phyloP scores from a whole-genome alignment of 805 yeast genomes.

The Brettanomyces custersianus region DNA sequence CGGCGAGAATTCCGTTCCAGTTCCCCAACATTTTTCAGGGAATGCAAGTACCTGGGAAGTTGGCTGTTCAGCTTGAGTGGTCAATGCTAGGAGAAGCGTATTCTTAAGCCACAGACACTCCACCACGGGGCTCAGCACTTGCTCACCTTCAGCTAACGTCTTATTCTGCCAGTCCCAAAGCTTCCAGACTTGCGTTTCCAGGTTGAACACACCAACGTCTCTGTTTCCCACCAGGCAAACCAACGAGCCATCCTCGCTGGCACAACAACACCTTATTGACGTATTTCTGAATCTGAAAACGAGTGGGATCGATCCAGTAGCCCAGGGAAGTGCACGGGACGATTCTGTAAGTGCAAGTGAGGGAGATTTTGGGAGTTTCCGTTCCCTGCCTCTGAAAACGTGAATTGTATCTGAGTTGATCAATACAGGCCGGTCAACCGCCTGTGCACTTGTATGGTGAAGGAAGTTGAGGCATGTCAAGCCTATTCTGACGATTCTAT shows the following conservation, averaged over 20 bases:
- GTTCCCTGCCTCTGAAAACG: conserved; percentile 20
- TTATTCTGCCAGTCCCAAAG: conserved; percentile 26
- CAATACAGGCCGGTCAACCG: conserved; percentile 32
- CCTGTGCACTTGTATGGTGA: conserved; percentile 14
- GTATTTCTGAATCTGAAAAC: conserved; percentile 34
- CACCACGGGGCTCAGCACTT: background rate
- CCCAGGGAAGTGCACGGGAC: conserved; percentile 28
- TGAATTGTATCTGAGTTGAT: conserved; percentile 30
- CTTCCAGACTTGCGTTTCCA: conserved; percentile 38
- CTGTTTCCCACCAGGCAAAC: conserved; percentile 40
- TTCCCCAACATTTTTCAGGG: conserved; percentile 17
- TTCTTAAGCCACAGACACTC: conserved; percentile 30
- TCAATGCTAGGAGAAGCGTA: conserved; percentile 22
- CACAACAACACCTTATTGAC: conserved; percentile 32
- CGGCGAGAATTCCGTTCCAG: conserved; percentile 16
- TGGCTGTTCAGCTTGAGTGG: conserved; percentile 13
- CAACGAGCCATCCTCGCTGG: conserved; percentile 38
- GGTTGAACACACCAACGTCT: conserved; percentile 36
- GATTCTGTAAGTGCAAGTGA: background rate
- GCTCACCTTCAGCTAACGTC: conserved; percentile 15
- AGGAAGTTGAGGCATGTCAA: conserved; percentile 19
- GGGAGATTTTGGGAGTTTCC: background rate
- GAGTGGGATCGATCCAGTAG: conserved; percentile 35
- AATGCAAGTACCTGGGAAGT: conserved; percentile 17
- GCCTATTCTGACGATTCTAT: conserved; percentile 22